Conservation (phyloP, 768 basidiomycete genomes). For the Xerocomellus dryophilus region DNA sequence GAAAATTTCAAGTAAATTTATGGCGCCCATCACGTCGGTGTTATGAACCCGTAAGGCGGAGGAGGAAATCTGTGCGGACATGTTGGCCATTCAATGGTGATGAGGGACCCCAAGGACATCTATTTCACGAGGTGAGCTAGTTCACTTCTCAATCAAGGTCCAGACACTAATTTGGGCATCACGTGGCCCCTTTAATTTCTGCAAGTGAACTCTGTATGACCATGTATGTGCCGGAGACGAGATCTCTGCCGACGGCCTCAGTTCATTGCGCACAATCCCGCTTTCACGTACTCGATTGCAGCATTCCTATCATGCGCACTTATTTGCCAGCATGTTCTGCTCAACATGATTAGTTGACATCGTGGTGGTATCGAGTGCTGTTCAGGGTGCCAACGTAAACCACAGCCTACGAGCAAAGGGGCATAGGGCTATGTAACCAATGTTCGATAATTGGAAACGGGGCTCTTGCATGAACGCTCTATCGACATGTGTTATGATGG, state of each 20-base stretch:
- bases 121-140: slow-evolving; percentile 18
- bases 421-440: slow-evolving; percentile 18
- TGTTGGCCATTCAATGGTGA: neutral
- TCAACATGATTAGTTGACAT: slow-evolving; percentile 22
- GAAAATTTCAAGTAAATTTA: slow-evolving; percentile 11
- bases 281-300: slow-evolving; percentile 25
- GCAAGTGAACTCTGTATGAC: slow-evolving; percentile 8
- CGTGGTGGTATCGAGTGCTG: slow-evolving; percentile 22
- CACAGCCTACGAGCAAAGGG: slow-evolving; percentile 25
- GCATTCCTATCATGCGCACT: slow-evolving; percentile 21
- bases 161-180: slow-evolving; percentile 3
- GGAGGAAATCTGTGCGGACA: neutral
- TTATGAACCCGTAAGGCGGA: slow-evolving; percentile 11
- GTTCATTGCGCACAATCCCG: slow-evolving; percentile 19
- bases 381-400: slow-evolving; percentile 30
- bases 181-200: slow-evolving; percentile 17
- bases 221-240: slow-evolving; percentile 21
- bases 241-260: slow-evolving; percentile 22
- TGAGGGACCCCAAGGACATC: slow-evolving; percentile 26
- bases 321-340: slow-evolving; percentile 4
- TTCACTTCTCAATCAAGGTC: slow-evolving; percentile 9
- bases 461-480: slow-evolving; percentile 6
- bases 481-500: slow-evolving; percentile 15
- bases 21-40: slow-evolving; percentile 20
- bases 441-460: slow-evolving; percentile 19